Conservation (phyloP, 2,329 filamentous ascomycete genomes). For the Fusarium cicatricum region DNA sequence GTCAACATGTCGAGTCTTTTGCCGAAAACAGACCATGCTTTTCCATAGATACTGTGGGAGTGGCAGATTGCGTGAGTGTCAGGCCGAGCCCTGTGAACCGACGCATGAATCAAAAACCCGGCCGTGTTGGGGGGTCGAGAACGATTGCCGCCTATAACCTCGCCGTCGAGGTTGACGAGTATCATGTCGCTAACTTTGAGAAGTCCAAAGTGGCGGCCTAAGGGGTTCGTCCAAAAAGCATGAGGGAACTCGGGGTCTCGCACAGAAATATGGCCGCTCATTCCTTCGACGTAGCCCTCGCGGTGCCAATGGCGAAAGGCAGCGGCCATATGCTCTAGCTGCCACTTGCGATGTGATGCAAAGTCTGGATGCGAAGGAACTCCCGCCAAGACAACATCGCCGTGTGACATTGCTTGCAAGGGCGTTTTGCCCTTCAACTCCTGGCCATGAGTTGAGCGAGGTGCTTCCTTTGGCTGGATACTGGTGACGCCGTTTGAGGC, state of each 20-base stretch:
- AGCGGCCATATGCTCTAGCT: slow-evolving; percentile 68
- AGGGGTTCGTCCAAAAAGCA: slow-evolving; percentile 72
- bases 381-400: slow-evolving; percentile 35
- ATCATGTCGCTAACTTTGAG: slow-evolving; percentile 74
- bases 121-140: slow-evolving; percentile 70
- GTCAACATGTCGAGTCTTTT: slow-evolving; percentile 73
- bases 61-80: slow-evolving; percentile 75
- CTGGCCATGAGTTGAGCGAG: slow-evolving; percentile 30
- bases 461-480: slow-evolving; percentile 24
- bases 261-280: slow-evolving; percentile 72
- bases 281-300: slow-evolving; percentile 73
- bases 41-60: slow-evolving; percentile 69
- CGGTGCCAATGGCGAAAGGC: slow-evolving; percentile 74
- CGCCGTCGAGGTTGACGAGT: slow-evolving; percentile 66
- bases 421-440: slow-evolving; percentile 37
- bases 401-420: slow-evolving; percentile 40
- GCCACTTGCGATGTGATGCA: slow-evolving; percentile 40
- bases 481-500: slow-evolving; percentile 8
- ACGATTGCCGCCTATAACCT: slow-evolving; percentile 70
- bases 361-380: slow-evolving; percentile 40
- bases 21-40: slow-evolving; percentile 72
- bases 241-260: slow-evolving; percentile 68
- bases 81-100: slow-evolving; percentile 68
- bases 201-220: slow-evolving; percentile 72
- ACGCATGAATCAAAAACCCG: slow-evolving; percentile 74